Percentiles rank a stretch among this genome's conserved stretches.
phyloP scores from a whole-genome alignment of 1,284 basidiomycete genomes.

The Mycena sp. region DNA sequence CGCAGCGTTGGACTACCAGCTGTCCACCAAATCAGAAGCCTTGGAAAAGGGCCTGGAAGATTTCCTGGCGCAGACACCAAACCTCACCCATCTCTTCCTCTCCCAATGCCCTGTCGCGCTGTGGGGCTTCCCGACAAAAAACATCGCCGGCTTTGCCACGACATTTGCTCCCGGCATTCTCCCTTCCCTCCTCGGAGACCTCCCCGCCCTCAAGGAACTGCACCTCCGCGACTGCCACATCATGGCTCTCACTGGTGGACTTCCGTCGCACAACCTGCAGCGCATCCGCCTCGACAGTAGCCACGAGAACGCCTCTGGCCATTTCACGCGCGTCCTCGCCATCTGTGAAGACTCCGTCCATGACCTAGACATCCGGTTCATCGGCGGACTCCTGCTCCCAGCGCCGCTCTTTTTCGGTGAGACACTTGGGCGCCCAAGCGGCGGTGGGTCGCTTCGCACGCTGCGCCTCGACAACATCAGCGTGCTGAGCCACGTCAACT shows the following conservation, averaged over 20 bases:
- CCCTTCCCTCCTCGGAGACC: slow-evolving; percentile 33
- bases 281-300: slow-evolving; percentile 38
- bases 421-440: neutral
- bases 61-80: slow-evolving; percentile 34
- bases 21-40: slow-evolving; percentile 28
- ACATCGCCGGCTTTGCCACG: slow-evolving; percentile 37
- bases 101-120: slow-evolving; percentile 39
- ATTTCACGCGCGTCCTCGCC: slow-evolving; percentile 34
- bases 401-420: slow-evolving; percentile 32
- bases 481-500: slow-evolving; percentile 34
- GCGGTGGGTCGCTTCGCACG: slow-evolving; percentile 25
- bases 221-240: slow-evolving; percentile 39
- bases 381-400: slow-evolving; percentile 38
- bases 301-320: slow-evolving; percentile 35
- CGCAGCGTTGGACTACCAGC: slow-evolving; percentile 38
- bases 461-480: slow-evolving; percentile 40
- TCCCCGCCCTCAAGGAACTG: slow-evolving; percentile 34
- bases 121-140: slow-evolving; percentile 33
- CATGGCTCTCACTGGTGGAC: slow-evolving; percentile 31
- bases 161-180: slow-evolving; percentile 39
- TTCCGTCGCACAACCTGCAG: slow-evolving; percentile 35
- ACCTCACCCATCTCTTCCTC: slow-evolving; percentile 36
- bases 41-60: slow-evolving; percentile 34
- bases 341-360: slow-evolving; percentile 34
- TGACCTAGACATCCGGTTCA: slow-evolving; percentile 38